A percentile compares a stretch with the other conserved stretches of the same genome.
Evolutionary conservation across 2,329 filamentous ascomycete genomes (phyloP).

Genomic region (Ophiostoma fasciatum): DNA sequence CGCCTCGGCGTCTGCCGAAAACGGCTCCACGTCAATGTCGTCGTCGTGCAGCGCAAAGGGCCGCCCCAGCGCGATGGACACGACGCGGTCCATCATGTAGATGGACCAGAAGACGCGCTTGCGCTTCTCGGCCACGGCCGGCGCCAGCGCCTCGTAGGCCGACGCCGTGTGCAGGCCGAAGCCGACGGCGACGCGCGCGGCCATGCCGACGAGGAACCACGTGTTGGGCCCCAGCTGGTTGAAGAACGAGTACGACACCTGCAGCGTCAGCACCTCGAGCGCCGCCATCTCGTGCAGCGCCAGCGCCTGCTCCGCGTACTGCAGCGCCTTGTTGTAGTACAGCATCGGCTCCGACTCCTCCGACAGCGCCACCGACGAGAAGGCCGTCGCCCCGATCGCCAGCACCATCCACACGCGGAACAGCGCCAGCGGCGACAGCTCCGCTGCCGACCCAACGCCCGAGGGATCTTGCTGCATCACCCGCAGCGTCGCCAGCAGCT

Average conservation of each 20-base stretch:
- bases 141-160: slow-evolving; percentile 19
- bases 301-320: slow-evolving; percentile 24
- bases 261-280: slow-evolving; percentile 27
- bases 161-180: slow-evolving; percentile 15
- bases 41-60: slow-evolving; percentile 31
- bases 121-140: slow-evolving; percentile 20
- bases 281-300: slow-evolving; percentile 26
- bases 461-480: slow-evolving; percentile 18
- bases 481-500: slow-evolving; percentile 20
- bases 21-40: slow-evolving; percentile 28
- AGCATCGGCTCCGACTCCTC: slow-evolving; percentile 27
- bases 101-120: slow-evolving; percentile 31
- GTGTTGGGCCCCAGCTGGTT: slow-evolving; percentile 28
- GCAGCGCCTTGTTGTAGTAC: slow-evolving; percentile 29
- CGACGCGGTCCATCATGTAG: slow-evolving; percentile 34
- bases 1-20: slow-evolving; percentile 16
- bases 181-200: slow-evolving; percentile 27
- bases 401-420: slow-evolving; percentile 34
- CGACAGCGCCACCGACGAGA: slow-evolving; percentile 25
- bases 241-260: slow-evolving; percentile 33
- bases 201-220: slow-evolving; percentile 28
- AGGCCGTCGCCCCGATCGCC: slow-evolving; percentile 30
- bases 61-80: slow-evolving; percentile 27
- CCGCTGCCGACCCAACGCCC: slow-evolving; percentile 10
- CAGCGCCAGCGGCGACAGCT: slow-evolving; percentile 19